Percentiles rank a stretch among this genome's conserved stretches.
Conservation (phyloP, 2,329 filamentous ascomycete genomes). For the Apiospora malaysiana region DNA sequence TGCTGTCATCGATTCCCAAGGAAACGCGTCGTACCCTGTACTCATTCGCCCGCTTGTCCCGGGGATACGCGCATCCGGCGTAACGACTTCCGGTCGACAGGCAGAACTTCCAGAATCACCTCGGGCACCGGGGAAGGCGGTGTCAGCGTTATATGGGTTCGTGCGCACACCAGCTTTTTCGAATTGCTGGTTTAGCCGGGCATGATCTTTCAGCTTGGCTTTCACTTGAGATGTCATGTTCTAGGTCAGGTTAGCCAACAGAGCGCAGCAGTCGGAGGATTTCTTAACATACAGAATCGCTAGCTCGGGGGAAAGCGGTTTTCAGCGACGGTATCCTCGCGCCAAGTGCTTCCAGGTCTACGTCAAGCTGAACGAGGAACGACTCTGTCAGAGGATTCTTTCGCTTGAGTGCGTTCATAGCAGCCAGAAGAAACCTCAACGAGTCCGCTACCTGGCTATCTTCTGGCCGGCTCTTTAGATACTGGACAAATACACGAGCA, state of each 20-base stretch:
- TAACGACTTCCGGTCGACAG: background rate
- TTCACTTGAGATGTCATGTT: constrained; percentile 11
- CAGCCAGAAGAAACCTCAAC: constrained; percentile 86
- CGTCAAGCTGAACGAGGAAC: constrained; percentile 90
- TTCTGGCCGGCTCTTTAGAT: constrained; percentile 90
- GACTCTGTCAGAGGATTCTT: constrained; percentile 93
- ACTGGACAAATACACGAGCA: constrained; percentile 93
- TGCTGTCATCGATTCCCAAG: background rate
- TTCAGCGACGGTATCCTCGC: constrained; percentile 64
- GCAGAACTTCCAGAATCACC: constrained; percentile 2
- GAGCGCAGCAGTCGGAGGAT: constrained; percentile 51
- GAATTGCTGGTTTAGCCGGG: constrained; percentile 4
- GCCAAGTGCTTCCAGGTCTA: constrained; percentile 81
- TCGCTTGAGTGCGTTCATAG: constrained; percentile 87
- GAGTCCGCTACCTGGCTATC: constrained; percentile 81
- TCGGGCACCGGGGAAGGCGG: background rate
- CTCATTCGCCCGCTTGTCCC: background rate
- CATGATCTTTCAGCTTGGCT: constrained; percentile 11
- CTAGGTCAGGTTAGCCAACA: constrained; percentile 41
- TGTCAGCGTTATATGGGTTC: background rate
- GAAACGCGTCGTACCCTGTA: background rate
- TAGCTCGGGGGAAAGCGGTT: constrained; percentile 59
- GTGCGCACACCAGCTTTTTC: background rate
- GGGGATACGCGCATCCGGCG: background rate
- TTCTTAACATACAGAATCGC: constrained; percentile 33